phyloP scores from a whole-genome alignment of 495 filamentous ascomycete genomes.

The Paragyromitra xinjiangensis region DNA sequence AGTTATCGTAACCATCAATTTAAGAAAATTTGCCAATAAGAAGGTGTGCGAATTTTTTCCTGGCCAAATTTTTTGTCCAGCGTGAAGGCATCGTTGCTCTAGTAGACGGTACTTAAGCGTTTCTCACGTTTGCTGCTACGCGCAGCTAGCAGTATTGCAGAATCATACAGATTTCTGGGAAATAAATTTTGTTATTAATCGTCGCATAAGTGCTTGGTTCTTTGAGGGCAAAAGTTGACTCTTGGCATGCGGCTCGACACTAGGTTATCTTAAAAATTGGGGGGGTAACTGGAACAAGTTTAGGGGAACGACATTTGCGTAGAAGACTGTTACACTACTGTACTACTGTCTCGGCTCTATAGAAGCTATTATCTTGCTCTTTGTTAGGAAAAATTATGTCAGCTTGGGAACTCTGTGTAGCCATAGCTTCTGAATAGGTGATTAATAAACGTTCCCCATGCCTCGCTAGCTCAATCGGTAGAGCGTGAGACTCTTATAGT shows the following conservation, averaged over 20 bases:
- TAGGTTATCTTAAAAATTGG: not conserved
- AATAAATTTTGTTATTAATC: too few relatives aligned
- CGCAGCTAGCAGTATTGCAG: too few relatives aligned
- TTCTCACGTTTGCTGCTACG: too few relatives aligned
- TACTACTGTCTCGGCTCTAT: too few relatives aligned
- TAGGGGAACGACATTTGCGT: not conserved
- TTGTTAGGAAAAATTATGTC: not conserved
- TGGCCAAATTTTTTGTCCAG: too few relatives aligned
- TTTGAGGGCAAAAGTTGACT: not conserved
- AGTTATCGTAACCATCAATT: too few relatives aligned
- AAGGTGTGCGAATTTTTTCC: too few relatives aligned
- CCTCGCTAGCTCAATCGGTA: constrained; percentile 79
- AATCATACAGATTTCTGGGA: too few relatives aligned
- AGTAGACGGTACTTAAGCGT: too few relatives aligned
- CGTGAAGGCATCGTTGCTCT: too few relatives aligned
- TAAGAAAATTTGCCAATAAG: too few relatives aligned
- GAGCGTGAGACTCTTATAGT: constrained; percentile 82
- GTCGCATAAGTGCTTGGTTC: not conserved
- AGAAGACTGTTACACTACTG: not conserved
- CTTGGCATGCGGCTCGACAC: not conserved
- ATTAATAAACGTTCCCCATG: not conserved
- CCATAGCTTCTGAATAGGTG: not conserved
- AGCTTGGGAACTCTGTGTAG: not conserved
- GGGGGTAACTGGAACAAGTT: not conserved
- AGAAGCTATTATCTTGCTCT: not conserved